Evolutionary conservation across 805 yeast genomes (phyloP), one percentile per base, ranked within the genome.

Genomic region (Jamesozyma lodderae): DNA sequence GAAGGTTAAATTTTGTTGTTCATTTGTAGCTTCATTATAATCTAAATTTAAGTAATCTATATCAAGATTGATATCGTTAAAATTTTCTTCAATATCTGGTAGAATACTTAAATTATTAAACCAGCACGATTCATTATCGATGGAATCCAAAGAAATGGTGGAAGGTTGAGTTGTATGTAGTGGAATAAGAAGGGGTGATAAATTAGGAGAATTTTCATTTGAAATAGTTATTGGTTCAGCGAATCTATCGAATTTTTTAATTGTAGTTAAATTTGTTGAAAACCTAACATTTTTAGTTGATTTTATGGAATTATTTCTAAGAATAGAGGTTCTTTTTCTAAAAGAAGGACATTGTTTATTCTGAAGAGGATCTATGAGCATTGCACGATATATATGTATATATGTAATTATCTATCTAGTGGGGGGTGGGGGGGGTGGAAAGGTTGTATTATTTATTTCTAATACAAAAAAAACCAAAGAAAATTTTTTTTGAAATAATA

Each of bases 141-240:
- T 37, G 15, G 34, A 38, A 31, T 23, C 33, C 18, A 28, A 16
- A 14, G 6, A 8, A 16, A 15, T 28, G 2, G 29, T 18, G 10
- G 34, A 40, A 29, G 13, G 22, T 3, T 22, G 11, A 22, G 8
- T n/a, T 23, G 13, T 14, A 25, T 36, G 25, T 3, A 46, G 19
- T 13, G 52, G 44, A 15, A 41, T 38, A 17, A 47, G 29, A 10
- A 48, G 25, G 1, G 60, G 55, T 6, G 48, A 44, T 23, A 46
- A 31, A 1, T 43, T 47, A 5, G 62, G 62, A 1, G 81, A 69
- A 45, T 67, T 69, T 31, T 73, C 75, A 36, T 67, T 62, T 0
- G 82, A 76, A n/a, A 79, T 81, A 2, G 81, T 70, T 9, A 69
- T 66, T 22, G 87, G 86, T 44, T 72, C 73, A 35, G 73, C 79